A percentile compares a stretch with the other conserved stretches of the same genome.
phyloP scores from a whole-genome alignment of 495 filamentous ascomycete species.

The Aspergillus bertholletiae region DNA sequence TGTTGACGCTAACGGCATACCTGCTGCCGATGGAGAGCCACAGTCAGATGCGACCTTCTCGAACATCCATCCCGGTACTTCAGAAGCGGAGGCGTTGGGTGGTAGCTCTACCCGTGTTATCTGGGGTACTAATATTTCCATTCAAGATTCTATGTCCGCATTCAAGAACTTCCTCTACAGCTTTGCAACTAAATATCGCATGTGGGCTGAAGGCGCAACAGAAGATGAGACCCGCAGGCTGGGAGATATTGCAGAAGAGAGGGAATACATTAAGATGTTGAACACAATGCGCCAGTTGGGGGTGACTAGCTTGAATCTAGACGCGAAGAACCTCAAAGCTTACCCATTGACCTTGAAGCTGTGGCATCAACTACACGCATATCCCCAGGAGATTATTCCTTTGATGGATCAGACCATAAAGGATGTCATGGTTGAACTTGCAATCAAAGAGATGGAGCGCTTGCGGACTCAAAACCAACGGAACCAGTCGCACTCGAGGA shows the following conservation, averaged over 20 bases:
- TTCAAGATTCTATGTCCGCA: constrained; percentile 77
- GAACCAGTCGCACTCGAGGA: constrained; percentile 36
- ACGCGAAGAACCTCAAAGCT: constrained; percentile 83
- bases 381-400: constrained; percentile 92
- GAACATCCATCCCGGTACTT: constrained; percentile 81
- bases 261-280: constrained; percentile 81
- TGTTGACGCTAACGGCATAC: constrained; percentile 76
- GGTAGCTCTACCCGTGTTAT: constrained; percentile 78
- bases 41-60: constrained; percentile 84
- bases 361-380: constrained; percentile 90
- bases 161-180: constrained; percentile 91
- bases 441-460: constrained; percentile 73
- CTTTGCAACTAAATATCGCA: constrained; percentile 87
- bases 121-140: constrained; percentile 96
- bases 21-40: constrained; percentile 51
- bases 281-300: constrained; percentile 87
- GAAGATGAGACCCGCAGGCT: constrained; percentile 66
- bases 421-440: constrained; percentile 88
- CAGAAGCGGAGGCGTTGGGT: constrained; percentile 84
- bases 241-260: constrained; percentile 56
- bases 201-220: constrained; percentile 80
- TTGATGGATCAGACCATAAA: constrained; percentile 94
- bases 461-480: constrained; percentile 56
- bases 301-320: constrained; percentile 77
- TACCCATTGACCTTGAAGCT: constrained; percentile 91